Conservation (phyloP, 2,329 filamentous ascomycete species). For the Phyllosticta citrichinensis region DNA sequence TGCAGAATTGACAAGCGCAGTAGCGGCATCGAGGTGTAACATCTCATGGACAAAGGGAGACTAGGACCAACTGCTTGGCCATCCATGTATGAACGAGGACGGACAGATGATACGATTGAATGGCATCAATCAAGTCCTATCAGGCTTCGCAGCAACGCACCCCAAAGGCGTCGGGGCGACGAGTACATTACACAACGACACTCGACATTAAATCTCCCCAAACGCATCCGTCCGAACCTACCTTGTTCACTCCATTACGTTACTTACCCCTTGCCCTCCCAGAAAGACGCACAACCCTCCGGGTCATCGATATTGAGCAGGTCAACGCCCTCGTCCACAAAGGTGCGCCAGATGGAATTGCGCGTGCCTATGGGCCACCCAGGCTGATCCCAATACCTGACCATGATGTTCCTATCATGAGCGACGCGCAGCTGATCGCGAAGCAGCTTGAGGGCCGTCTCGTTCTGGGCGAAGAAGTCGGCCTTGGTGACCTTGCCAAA, state of each 20-base stretch:
- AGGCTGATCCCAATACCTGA: constrained; percentile 55
- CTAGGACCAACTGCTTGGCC: too few species aligned
- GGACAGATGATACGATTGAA: too few species aligned
- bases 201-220: not conserved
- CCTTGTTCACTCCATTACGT: not conserved
- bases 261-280: constrained; percentile 17
- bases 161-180: too few species aligned
- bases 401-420: constrained; percentile 46
- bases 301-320: constrained; percentile 57
- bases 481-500: constrained; percentile 29
- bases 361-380: constrained; percentile 49
- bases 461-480: constrained; percentile 27
- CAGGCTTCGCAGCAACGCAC: too few species aligned
- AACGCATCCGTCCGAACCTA: not conserved
- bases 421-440: constrained; percentile 44
- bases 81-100: too few species aligned
- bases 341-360: constrained; percentile 47
- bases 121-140: too few species aligned
- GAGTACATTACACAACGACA: not conserved
- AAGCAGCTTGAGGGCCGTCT: constrained; percentile 41
- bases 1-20: too few species aligned
- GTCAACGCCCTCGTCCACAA: constrained; percentile 49
- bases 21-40: too few species aligned
- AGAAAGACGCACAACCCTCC: constrained; percentile 38
- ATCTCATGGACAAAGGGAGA: too few species aligned